Conservation (phyloP, 768 basidiomycete genomes). For the Scleroderma citrinum region DNA sequence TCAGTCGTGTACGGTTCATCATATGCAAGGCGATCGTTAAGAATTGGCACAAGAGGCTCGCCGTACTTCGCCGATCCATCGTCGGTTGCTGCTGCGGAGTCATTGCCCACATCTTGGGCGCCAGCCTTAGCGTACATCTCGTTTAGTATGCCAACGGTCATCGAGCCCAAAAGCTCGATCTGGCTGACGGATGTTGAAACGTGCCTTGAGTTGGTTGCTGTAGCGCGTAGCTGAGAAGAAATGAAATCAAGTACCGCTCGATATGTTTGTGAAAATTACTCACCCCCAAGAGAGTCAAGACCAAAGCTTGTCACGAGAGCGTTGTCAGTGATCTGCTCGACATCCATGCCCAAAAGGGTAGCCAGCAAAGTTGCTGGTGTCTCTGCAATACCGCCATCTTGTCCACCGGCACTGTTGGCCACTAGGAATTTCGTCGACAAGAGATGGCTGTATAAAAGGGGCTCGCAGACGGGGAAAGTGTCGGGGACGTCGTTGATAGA, state of each 20-base stretch:
- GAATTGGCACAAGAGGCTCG: constrained; percentile 21
- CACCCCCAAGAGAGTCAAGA: constrained; percentile 19
- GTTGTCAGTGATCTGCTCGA: constrained; percentile 25
- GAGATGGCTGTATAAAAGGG: constrained; percentile 22
- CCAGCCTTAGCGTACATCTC: constrained; percentile 19
- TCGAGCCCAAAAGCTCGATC: constrained; percentile 14
- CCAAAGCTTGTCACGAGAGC: constrained; percentile 24
- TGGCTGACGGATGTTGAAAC: constrained; percentile 21
- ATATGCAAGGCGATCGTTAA: constrained; percentile 27
- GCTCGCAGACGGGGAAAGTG: constrained; percentile 22
- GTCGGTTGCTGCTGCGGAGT: constrained; percentile 7
- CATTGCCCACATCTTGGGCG: constrained; percentile 1
- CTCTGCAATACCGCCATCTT: constrained; percentile 12
- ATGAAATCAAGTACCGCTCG: not conserved
- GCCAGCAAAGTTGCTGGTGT: constrained; percentile 23
- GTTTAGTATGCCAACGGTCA: constrained; percentile 18
- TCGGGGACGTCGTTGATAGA: constrained; percentile 19
- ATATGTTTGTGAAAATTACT: not conserved
- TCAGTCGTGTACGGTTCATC: constrained; percentile 27
- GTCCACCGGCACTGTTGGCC: constrained; percentile 5
- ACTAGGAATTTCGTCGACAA: constrained; percentile 18
- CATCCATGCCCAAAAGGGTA: constrained; percentile 18
- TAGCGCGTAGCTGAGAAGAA: constrained; percentile 20
- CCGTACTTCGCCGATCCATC: constrained; percentile 26
- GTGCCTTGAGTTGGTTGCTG: constrained; percentile 24